Percentiles rank a stretch among this genome's conserved stretches.
These are phyloP conservation scores for Moesziomyces sp. DNA, from an alignment of 1,284 basidiomycete species.

Conservation along the genomic window DNA sequence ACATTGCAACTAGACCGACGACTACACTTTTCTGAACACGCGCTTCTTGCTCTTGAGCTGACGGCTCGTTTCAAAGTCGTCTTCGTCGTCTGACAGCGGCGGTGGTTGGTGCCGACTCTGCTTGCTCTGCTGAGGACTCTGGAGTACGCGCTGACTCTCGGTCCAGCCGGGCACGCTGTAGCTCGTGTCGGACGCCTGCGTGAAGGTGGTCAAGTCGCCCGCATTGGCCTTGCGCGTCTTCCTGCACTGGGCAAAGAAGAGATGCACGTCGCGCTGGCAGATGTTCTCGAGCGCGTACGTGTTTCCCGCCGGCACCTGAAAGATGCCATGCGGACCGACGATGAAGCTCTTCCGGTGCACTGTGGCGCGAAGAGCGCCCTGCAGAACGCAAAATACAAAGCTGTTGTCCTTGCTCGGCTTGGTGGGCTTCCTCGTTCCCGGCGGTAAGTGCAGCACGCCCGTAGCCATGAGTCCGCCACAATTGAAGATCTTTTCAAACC, in stretches of 20 bases:
- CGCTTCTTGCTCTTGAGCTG: slow-evolving; percentile 30
- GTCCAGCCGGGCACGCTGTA: slow-evolving; percentile 13
- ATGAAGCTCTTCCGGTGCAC: slow-evolving; percentile 83
- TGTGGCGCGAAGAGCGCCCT: slow-evolving; percentile 84
- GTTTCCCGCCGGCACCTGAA: slow-evolving; percentile 90
- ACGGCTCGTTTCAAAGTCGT: slow-evolving; percentile 42
- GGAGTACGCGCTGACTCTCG: not conserved
- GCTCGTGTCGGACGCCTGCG: slow-evolving; percentile 41
- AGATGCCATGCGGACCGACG: slow-evolving; percentile 84
- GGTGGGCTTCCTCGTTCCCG: slow-evolving; percentile 80
- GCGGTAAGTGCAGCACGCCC: slow-evolving; percentile 84
- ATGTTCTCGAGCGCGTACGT: slow-evolving; percentile 90
- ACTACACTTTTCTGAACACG: slow-evolving; percentile 18
- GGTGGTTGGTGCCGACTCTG: too few relatives aligned
- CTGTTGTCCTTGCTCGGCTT: slow-evolving; percentile 94
- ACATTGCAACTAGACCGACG: not conserved
- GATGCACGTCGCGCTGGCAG: slow-evolving; percentile 78
- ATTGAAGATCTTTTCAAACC: slow-evolving; percentile 93
- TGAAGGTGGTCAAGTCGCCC: slow-evolving; percentile 40
- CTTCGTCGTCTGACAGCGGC: slow-evolving; percentile 12
- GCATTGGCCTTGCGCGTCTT: slow-evolving; percentile 69
- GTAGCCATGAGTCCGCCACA: slow-evolving; percentile 90
- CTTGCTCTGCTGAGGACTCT: slow-evolving; percentile 2
- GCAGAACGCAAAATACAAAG: slow-evolving; percentile 75
- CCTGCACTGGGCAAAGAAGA: slow-evolving; percentile 94